Base-by-base conservation (phyloP, 352 stramenopile species). In the Phytophthora cactorum region DNA sequence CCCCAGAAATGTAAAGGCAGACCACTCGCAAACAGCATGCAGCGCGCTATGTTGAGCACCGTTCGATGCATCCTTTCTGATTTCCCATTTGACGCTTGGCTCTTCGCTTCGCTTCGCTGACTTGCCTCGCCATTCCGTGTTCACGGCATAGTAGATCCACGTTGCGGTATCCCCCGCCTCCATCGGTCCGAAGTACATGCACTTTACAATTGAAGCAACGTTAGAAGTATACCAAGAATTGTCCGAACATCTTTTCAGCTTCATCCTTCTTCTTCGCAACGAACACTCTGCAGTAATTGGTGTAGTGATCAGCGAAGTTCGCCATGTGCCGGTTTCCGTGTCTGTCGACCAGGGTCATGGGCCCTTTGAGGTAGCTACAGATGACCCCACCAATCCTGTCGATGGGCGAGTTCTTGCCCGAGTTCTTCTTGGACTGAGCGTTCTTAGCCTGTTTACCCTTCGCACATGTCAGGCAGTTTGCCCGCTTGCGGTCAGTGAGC, bases 31-130 rank as follows among this genome's bases (percentile, higher is more conserved):
- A 55, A 55, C 7, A 55, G 1, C 28, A 43, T 55, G 12, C 22
- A 55, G 2, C 29, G 12, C 1, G 49, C 29, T 28, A 82, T 68
- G 62, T 75, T 76, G 39, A 75, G 52, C 0, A 82, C 56, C 0
- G 66, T 77, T 3, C 67, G 28, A 27, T 82, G 70, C 66, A 82
- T 77, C 6, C 60, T 44, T 28, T 75, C 63, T 0, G 69, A 65
- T 39, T 81, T 78, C 0, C 59, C 70, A 39, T 79, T 82, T 0
- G 38, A 47, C 4, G 66, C 63, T n/a, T n/a, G n/a, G n/a, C n/a
- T n/a, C n/a, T n/a, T n/a, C n/a, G n/a, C n/a, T n/a, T n/a, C n/a
- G n/a, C 55, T 15, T 81, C 74, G 1, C 56, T 64, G 0, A 52
- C 22, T 52, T 81, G 62, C 0, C 70, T n/a, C 0, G 38, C 50